Conservation (phyloP, 1,284 basidiomycete genomes). For the Schizophyllum commune region DNA sequence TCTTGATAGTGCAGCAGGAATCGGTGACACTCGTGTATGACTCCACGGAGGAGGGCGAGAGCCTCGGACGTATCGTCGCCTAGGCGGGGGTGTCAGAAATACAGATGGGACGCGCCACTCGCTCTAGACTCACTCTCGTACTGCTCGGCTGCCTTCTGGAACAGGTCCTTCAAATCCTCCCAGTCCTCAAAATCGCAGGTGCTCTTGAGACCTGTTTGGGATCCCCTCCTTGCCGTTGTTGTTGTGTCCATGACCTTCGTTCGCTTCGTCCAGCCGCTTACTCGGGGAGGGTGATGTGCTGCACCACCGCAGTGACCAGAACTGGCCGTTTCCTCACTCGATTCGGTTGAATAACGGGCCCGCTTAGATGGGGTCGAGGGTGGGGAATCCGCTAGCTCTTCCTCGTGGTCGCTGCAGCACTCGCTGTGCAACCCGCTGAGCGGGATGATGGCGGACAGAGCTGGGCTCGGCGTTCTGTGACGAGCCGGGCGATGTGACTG, state of each 20-base stretch:
- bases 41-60: slow-evolving; percentile 47
- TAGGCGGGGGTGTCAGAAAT: slow-evolving; percentile 15
- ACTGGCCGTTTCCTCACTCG: too few species aligned
- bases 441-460: neutral
- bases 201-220: slow-evolving; percentile 11
- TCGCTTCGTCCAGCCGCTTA: neutral
- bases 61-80: slow-evolving; percentile 40
- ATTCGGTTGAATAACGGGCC: neutral
- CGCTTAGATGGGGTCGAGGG: neutral
- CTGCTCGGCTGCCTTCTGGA: slow-evolving; percentile 43
- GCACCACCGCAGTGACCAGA: too few species aligned
- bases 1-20: slow-evolving; percentile 46
- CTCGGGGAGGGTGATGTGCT: neutral
- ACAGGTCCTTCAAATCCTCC: slow-evolving; percentile 58
- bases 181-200: slow-evolving; percentile 46
- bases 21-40: slow-evolving; percentile 59
- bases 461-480: neutral
- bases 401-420: neutral
- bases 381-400: neutral
- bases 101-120: slow-evolving; percentile 1
- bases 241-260: slow-evolving; percentile 29
- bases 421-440: neutral
- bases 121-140: slow-evolving; percentile 44
- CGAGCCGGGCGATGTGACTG: neutral
- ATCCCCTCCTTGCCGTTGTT: slow-evolving; percentile 21